Base-by-base conservation (phyloP, 2,329 filamentous ascomycete species). In the Cladosporium sp. region DNA sequence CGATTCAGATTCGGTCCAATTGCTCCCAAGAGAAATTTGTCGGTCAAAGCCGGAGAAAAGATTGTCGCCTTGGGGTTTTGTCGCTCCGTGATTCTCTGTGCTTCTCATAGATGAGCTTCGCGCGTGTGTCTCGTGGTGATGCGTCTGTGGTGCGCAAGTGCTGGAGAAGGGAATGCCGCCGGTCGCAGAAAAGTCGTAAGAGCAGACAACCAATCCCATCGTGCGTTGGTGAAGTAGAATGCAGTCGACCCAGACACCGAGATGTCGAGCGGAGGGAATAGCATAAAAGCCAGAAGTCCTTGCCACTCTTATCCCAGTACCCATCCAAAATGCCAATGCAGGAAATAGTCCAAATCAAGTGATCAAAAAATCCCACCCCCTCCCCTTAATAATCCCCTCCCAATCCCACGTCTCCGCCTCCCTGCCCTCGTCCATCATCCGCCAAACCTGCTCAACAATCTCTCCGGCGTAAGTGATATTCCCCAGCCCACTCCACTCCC, bases 351-450 rank as follows among this genome's bases (percentile, higher is more conserved):
- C n/a, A n/a, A n/a, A n/a, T 59, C 51, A 83, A 55, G 80, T 82
- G 54, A 81, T 76, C 57, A 84, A 67, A 57, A 83, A 82, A 58
- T 84, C 80, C 74, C 79, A 81, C 17, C 77, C 75, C 68, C 80
- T 77, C 43, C 73, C 71, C 42, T 73, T 68, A 54, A 83, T 80
- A 53, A 83, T 79, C 53, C 70, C 77, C 65, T 84, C 80, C 80
- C 80, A 84, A 62, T 84, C 80, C 80, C 80, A 84, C 49, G 75
- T 78, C 50, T 80, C 75, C 52, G 75, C 72, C 44, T 77, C 76
- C n/a, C 51, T 18, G 1, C 72, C 73, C 15, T 67, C 70, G 56
- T 83, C 80, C 80, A 84, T 84, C 48, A 80, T 68, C 51, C 74
- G 70, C 80, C 80, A 84, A 17, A 84, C 71, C 52, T 70, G 73